Base-by-base conservation (phyloP, 352 stramenopile species). In the Phytopythium kandeliae region DNA sequence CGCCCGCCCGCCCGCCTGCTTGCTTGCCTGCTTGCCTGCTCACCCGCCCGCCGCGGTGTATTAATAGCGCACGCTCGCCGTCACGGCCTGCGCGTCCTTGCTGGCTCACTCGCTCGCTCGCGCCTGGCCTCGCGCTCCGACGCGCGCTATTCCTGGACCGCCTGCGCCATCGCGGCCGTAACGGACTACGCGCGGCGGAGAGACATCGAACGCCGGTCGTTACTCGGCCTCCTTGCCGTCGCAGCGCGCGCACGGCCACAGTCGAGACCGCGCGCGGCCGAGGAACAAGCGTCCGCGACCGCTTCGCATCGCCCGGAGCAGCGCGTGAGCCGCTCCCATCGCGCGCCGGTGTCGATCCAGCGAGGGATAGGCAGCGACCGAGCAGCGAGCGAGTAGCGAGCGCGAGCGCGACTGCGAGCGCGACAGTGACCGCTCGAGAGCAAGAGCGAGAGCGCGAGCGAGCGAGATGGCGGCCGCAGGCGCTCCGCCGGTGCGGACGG, bases 401-500 rank as follows among this genome's bases (percentile, higher is more conserved):
- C n/a, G n/a, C n/a, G n/a, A n/a, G n/a, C n/a, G n/a, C n/a, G n/a
- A n/a, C n/a, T n/a, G n/a, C n/a, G n/a, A n/a, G n/a, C n/a, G n/a
- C n/a, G n/a, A n/a, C n/a, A n/a, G n/a, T n/a, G n/a, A n/a, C n/a
- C n/a, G n/a, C n/a, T n/a, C n/a, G n/a, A n/a, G n/a, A n/a, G n/a
- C n/a, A n/a, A n/a, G n/a, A n/a, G n/a, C n/a, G n/a, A n/a, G n/a
- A n/a, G n/a, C 5, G 28, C 31, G 31, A 6, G 37, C n/a, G 37
- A 15, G 12, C 36, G 21, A 45, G 38, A 45, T 45, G 38, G 38
- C 24, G 30, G 53, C 47, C 30, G 41, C 47, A 47, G 42, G 21
- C 5, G 45, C 12, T 16, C 35, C 48, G 28, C 35, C 28, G 33
- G 10, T 28, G 10, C 38, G 78, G 59, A 70, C 28, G 43, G 68